A percentile compares a stretch with the other conserved stretches of the same genome.
These are phyloP conservation scores for Lodderomyces beijingensis DNA, from an alignment of 1,139 yeast genomes.

Conservation along the genomic window DNA sequence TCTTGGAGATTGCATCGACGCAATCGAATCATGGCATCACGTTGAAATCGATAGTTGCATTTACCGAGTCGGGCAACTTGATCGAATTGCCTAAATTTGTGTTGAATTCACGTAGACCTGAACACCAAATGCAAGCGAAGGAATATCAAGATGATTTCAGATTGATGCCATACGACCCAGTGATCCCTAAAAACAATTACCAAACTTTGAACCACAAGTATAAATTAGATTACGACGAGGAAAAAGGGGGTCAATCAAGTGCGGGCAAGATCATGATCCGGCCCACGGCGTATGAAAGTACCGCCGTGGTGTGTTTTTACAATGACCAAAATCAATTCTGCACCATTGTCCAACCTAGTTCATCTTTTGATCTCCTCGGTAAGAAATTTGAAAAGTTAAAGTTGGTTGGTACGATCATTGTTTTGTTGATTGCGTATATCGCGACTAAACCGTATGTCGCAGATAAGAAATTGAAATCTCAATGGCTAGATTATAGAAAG, in stretches of 20 bases:
- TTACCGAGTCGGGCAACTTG: conserved; percentile 61
- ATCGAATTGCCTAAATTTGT: conserved; percentile 65
- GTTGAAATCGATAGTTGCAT: conserved; percentile 58
- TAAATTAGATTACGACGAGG: conserved; percentile 13
- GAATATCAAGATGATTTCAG: conserved; percentile 58
- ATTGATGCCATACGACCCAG: conserved; percentile 63
- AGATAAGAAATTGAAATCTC: conserved; percentile 39
- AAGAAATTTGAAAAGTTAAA: conserved; percentile 64
- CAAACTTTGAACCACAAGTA: conserved; percentile 36
- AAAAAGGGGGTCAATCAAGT: neutral
- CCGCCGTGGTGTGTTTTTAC: conserved; percentile 63
- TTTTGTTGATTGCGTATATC: conserved; percentile 41
- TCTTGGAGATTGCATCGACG: conserved; percentile 51
- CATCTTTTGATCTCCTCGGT: conserved; percentile 74
- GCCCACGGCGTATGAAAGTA: conserved; percentile 78
- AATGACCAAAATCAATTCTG: conserved; percentile 70
- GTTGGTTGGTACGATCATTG: conserved; percentile 55
- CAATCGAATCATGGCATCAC: conserved; percentile 73
- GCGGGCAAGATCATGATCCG: conserved; percentile 37
- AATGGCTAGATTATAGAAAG: conserved; percentile 26
- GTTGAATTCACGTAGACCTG: conserved; percentile 58
- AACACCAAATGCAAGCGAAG: conserved; percentile 45
- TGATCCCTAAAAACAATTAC: conserved; percentile 46
- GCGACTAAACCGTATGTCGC: conserved; percentile 58
- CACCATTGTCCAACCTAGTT: conserved; percentile 74